These are phyloP conservation scores for Przewalskia tangutica DNA, from an alignment of 257 asterid genomes.

Conservation along the genomic window DNA sequence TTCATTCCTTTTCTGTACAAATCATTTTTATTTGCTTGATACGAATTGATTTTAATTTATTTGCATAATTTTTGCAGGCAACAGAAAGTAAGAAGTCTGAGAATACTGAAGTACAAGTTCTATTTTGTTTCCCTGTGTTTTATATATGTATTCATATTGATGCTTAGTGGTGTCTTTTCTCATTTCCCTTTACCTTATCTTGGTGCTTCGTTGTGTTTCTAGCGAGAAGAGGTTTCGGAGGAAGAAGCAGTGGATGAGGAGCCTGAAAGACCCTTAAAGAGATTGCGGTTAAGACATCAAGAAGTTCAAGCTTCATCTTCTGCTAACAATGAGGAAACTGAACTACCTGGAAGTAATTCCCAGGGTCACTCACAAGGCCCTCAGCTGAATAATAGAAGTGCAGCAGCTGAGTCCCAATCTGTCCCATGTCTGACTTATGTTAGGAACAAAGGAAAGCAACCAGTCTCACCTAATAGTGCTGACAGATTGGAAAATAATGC, in stretches of 20 bases:
- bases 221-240: conserved; percentile 18
- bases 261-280: conserved; percentile 53
- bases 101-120: conserved; percentile 4
- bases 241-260: conserved; percentile 39
- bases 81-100: conserved; percentile 7
- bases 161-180: neutral
- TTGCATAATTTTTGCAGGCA: conserved; percentile 4
- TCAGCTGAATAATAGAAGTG: conserved; percentile 16
- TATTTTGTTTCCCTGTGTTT: neutral
- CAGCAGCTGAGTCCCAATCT: conserved; percentile 18
- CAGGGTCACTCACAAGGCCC: conserved; percentile 21
- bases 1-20: neutral
- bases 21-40: neutral
- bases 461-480: conserved; percentile 25
- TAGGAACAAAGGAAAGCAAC: conserved; percentile 37
- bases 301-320: conserved; percentile 37
- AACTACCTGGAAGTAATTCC: conserved; percentile 13
- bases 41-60: neutral
- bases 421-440: conserved; percentile 15
- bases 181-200: conserved; percentile 4
- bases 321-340: neutral
- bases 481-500: conserved; percentile 17
- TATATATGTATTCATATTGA: neutral
- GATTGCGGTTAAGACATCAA: conserved; percentile 36
- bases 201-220: neutral